phyloP scores from a whole-genome alignment of 2,329 filamentous ascomycete species.

The Cercospora sp. region DNA sequence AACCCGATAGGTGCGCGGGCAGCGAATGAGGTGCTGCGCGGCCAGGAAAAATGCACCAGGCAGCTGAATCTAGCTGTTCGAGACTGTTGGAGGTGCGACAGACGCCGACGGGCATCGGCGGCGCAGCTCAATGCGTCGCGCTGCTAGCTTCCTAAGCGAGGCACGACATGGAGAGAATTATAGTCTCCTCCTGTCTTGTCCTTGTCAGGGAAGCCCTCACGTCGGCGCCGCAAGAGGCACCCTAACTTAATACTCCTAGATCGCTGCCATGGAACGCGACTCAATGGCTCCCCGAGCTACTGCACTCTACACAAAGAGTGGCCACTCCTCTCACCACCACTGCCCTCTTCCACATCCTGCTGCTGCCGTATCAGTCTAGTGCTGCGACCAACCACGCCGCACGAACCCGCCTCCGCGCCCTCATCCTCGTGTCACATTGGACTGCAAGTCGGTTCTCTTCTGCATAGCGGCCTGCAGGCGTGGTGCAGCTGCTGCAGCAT shows the following conservation, averaged over 20 bases:
- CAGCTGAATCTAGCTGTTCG: background rate
- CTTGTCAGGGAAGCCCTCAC: slow-evolving; percentile 22
- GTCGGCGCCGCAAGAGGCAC: slow-evolving; percentile 20
- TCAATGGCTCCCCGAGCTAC: slow-evolving; percentile 25
- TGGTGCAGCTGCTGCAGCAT: background rate
- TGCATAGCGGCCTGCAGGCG: background rate
- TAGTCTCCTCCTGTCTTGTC: slow-evolving; percentile 3
- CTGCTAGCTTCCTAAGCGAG: slow-evolving; percentile 16
- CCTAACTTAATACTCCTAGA: slow-evolving; percentile 27
- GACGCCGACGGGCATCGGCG: slow-evolving; percentile 9
- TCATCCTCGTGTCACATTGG: slow-evolving; percentile 15
- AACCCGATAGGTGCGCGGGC: slow-evolving; percentile 1
- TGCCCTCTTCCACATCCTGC: slow-evolving; percentile 9
- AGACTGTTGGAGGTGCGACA: background rate
- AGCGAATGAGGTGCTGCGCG: slow-evolving; percentile 3
- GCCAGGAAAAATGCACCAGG: background rate
- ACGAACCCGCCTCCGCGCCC: slow-evolving; percentile 21
- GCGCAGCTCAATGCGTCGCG: slow-evolving; percentile 10
- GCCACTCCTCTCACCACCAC: slow-evolving; percentile 2
- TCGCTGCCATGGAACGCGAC: slow-evolving; percentile 25
- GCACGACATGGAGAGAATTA: slow-evolving; percentile 1
- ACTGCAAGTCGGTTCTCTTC: slow-evolving; percentile 2
- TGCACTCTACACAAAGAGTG: slow-evolving; percentile 19
- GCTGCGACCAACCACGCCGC: slow-evolving; percentile 23
- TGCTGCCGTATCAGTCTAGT: slow-evolving; percentile 2